phyloP scores from a whole-genome alignment of 1,139 yeast species.

The Candida gigantensis region DNA sequence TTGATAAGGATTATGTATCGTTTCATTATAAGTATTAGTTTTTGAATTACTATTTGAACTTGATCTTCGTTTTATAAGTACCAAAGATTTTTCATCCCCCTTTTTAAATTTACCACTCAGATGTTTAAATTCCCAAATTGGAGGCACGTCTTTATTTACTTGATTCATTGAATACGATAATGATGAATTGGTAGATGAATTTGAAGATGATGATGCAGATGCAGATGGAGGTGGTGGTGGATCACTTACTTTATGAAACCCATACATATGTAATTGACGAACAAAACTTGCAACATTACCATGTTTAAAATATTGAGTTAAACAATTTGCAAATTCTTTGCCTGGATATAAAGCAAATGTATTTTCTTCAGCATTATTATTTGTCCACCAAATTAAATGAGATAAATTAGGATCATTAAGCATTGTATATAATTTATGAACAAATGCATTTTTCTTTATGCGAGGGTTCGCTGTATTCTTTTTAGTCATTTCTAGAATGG shows the following conservation, averaged over 20 bases:
- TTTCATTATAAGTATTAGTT: constrained; percentile 16
- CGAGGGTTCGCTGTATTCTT: constrained; percentile 22
- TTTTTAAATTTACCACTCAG: constrained; percentile 74
- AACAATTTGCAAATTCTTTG: constrained; percentile 45
- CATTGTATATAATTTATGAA: constrained; percentile 63
- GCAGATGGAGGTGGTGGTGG: constrained; percentile 11
- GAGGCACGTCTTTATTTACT: constrained; percentile 28
- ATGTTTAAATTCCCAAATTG: constrained; percentile 87
- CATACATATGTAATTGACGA: constrained; percentile 51
- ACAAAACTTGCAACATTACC: constrained; percentile 51
- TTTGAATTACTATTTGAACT: constrained; percentile 29
- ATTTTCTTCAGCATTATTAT: constrained; percentile 52
- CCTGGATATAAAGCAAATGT: constrained; percentile 66
- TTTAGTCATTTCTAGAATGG: constrained; percentile 20
- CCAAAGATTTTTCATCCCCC: constrained; percentile 67
- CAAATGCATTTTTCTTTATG: constrained; percentile 62
- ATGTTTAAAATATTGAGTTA: constrained; percentile 46
- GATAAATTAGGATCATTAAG: constrained; percentile 50
- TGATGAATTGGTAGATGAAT: too few relatives aligned
- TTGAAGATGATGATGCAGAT: constrained; percentile 3
- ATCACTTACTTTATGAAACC: constrained; percentile 56
- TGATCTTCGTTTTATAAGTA: constrained; percentile 68
- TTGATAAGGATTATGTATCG: constrained; percentile 9
- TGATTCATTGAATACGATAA: constrained; percentile 6
- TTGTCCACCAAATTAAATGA: constrained; percentile 76